Evolutionary conservation across 169 alveolate species (phyloP), one percentile per base, ranked within the genome.

Genomic region (Plasmodium knowlesi): DNA sequence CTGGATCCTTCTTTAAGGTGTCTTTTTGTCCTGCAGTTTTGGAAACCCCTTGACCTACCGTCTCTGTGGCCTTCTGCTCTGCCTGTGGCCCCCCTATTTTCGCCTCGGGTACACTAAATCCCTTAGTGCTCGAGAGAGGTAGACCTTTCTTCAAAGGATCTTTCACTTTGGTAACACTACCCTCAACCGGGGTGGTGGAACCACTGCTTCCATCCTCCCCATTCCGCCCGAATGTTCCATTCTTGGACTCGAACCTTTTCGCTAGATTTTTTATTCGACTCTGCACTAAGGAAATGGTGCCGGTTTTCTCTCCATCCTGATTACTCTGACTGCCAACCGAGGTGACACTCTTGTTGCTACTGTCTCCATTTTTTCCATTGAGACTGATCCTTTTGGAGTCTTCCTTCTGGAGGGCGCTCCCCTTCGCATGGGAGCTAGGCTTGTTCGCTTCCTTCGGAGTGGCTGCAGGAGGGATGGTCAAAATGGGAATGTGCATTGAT

Each of bases 221-320:
- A 30, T 0, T 34, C 34, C 54, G 19, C 82, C 14, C 19, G 19
- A 10, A 16, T 32, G 43, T 32, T 6, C 22, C 57, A 28, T 82
- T 82, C 28, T n/a, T 57, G 1, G 80, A 57, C 41, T 82, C 91
- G 25, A 82, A 30, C 50, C 67, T 39, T n/a, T 61, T 57, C 10
- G 91, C 34, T 16, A 82, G 43, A 61, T 82, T 57, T 67, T 54
- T 37, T 28, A 82, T 82, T 22, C 71, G 12, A 61, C 70, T 82
- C 41, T 57, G 71, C 19, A 82, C 81, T 57, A 34, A 25, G n/a
- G 91, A 82, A 34, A 53, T 0, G n/a, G 71, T 82, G 41, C 43
- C 43, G n/a, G 16, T 73, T 1, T 72, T 70, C 46, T 6, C 73
- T 22, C 5, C 16, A 28, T 41, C 78, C 76, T 37, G 22, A 30